A percentile compares a stretch with the other conserved stretches of the same genome.
phyloP scores from a whole-genome alignment of 768 basidiomycete species.

The Clavaria fumosa region DNA sequence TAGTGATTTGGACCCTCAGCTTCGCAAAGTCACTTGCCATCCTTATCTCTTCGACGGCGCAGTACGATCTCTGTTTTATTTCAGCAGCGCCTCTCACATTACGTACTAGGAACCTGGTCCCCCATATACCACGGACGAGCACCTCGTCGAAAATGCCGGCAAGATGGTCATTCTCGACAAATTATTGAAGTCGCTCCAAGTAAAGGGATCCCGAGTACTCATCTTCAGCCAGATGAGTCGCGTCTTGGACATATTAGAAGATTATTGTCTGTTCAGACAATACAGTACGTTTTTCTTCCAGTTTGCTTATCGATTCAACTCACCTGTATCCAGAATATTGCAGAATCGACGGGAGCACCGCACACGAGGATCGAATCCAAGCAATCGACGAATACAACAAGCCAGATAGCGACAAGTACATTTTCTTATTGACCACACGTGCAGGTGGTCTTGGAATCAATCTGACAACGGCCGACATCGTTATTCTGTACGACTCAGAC shows the following conservation, averaged over 20 bases:
- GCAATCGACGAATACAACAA: conserved; percentile 98
- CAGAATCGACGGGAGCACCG: conserved; percentile 89
- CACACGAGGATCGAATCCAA: conserved; percentile 88
- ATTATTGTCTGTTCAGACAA: conserved; percentile 84
- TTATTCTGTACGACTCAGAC: conserved; percentile 92
- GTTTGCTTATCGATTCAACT: conserved; percentile 4
- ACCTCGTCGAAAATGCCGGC: conserved; percentile 84
- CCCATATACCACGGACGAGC: conserved; percentile 96
- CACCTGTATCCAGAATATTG: conserved; percentile 57
- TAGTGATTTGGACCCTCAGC: conserved; percentile 17
- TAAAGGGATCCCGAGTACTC: conserved; percentile 84
- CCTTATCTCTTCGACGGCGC: conserved; percentile 91
- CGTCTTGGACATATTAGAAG: conserved; percentile 94
- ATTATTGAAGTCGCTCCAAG: conserved; percentile 73
- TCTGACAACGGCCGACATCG: conserved; percentile 85
- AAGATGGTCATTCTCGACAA: conserved; percentile 99
- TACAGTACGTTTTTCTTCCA: conserved; percentile 48
- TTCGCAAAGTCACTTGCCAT: conserved; percentile 80
- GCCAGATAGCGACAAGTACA: conserved; percentile 86
- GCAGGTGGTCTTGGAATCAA: conserved; percentile 97
- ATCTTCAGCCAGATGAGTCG: conserved; percentile 99
- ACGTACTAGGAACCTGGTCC: conserved; percentile 79
- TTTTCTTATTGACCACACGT: conserved; percentile 91
- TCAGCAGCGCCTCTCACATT: neutral
- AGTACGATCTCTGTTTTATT: conserved; percentile 21